Evolutionary conservation across 306 rosid species (phyloP).

Genomic region (Gleditsia sinensis): DNA sequence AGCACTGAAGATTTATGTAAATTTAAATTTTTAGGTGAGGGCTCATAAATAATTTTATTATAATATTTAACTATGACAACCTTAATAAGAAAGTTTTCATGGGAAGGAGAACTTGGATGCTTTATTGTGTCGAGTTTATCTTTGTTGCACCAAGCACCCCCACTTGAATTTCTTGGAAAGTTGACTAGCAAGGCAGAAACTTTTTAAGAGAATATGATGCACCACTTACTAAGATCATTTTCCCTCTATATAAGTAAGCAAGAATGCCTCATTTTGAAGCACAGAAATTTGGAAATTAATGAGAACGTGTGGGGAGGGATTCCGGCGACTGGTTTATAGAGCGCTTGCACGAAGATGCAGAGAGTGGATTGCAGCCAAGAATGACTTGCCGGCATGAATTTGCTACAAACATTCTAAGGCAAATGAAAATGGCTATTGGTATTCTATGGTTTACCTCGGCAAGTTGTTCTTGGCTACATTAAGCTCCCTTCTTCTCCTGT

Average conservation of each 20-base stretch:
- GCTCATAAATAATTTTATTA: no score
- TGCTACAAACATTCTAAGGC: no score
- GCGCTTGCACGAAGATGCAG: slow-evolving; percentile 32
- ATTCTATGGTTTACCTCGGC: no score
- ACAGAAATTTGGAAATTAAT: background rate
- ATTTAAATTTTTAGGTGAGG: no score
- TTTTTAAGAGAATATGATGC: background rate
- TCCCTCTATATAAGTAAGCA: slow-evolving; percentile 33
- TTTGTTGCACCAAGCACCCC: background rate
- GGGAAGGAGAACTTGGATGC: background rate
- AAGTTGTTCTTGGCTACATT: slow-evolving; percentile 47
- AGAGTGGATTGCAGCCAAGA: slow-evolving; percentile 52
- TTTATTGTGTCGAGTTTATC: background rate
- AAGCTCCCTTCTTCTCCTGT: slow-evolving; percentile 38
- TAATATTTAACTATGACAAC: background rate
- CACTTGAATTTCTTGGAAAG: background rate
- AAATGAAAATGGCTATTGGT: no score
- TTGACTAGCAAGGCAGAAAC: no score
- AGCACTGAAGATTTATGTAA: no score
- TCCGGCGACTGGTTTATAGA: slow-evolving; percentile 27
- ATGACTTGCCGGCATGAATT: slow-evolving; percentile 51
- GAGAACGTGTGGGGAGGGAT: no score
- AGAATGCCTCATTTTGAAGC: slow-evolving; percentile 11
- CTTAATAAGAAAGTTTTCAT: background rate
- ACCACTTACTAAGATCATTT: background rate